Evolutionary conservation across 2,329 filamentous ascomycete species (phyloP).

Genomic region (Domatiomyces catenatus): DNA sequence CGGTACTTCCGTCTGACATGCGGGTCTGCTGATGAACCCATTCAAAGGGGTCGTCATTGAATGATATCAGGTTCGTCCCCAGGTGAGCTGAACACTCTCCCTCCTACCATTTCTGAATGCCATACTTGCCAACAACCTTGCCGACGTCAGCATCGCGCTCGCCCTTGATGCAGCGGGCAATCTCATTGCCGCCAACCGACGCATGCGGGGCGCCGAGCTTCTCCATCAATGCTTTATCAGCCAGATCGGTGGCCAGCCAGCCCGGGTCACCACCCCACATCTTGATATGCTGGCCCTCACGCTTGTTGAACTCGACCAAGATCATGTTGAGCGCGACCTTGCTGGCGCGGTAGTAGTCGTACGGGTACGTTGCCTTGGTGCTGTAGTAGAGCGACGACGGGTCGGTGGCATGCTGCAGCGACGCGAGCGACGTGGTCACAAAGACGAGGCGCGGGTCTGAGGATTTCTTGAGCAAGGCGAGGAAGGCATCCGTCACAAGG

Average conservation of each 20-base stretch:
- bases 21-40: too few relatives aligned
- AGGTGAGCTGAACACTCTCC: too few relatives aligned
- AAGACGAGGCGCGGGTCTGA: constrained; percentile 21
- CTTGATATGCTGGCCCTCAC: constrained; percentile 33
- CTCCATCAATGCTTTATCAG: constrained; percentile 16
- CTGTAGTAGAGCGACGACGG: constrained; percentile 1
- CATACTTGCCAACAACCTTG: constrained; percentile 19
- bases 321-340: constrained; percentile 33
- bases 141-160: constrained; percentile 21
- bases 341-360: constrained; percentile 25
- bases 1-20: too few relatives aligned
- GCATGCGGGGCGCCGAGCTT: constrained; percentile 2
- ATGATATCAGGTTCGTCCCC: too few relatives aligned
- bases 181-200: constrained; percentile 13
- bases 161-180: constrained; percentile 17
- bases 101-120: constrained; percentile 16
- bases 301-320: constrained; percentile 17
- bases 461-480: constrained; percentile 22
- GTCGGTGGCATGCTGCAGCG: constrained; percentile 18
- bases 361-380: constrained; percentile 14
- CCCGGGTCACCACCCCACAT: constrained; percentile 34
- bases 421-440: constrained; percentile 22
- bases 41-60: too few relatives aligned
- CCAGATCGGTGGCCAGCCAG: constrained; percentile 32
- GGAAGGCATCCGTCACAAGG: constrained; percentile 12